These are phyloP conservation scores for Hypomontagnella submonticulosa DNA, from an alignment of 495 filamentous ascomycete genomes.

Conservation along the genomic window DNA sequence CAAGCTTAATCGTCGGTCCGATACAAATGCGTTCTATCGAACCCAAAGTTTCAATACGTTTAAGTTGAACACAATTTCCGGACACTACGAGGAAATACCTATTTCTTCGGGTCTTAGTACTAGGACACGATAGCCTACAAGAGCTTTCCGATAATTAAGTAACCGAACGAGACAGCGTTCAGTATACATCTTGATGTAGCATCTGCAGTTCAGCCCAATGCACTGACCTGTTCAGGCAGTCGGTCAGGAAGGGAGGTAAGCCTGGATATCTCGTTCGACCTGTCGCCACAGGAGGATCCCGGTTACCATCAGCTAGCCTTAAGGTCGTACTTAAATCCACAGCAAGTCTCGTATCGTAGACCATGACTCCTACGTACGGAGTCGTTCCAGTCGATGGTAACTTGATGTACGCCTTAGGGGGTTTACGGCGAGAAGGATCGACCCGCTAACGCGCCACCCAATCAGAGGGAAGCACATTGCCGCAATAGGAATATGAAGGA, in stretches of 20 bases:
- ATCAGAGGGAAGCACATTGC: conserved; percentile 26
- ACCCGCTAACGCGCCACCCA: conserved; percentile 10
- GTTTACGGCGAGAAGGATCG: conserved; percentile 3
- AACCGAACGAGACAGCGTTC: background rate
- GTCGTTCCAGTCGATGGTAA: too few relatives aligned
- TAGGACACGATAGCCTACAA: background rate
- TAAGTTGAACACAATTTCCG: conserved; percentile 16
- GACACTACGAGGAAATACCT: conserved; percentile 3
- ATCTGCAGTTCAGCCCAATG: conserved; percentile 1
- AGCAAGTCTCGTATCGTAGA: too few relatives aligned
- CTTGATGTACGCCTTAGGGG: background rate
- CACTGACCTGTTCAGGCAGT: background rate
- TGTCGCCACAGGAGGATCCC: too few relatives aligned
- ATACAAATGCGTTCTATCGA: conserved; percentile 23
- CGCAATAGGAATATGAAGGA: conserved; percentile 23
- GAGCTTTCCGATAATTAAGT: background rate
- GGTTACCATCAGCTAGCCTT: too few relatives aligned
- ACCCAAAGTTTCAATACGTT: conserved; percentile 36
- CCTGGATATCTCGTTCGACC: too few relatives aligned
- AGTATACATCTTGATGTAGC: conserved; percentile 2
- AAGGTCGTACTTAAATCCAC: too few relatives aligned
- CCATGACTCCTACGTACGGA: too few relatives aligned
- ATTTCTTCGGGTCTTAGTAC: background rate
- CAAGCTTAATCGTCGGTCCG: conserved; percentile 14
- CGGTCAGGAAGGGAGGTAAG: background rate